Evolutionary conservation across 2,329 filamentous ascomycete genomes (phyloP), one percentile per base, ranked within the genome.

Genomic region (Chaetoscypha palmicola): DNA sequence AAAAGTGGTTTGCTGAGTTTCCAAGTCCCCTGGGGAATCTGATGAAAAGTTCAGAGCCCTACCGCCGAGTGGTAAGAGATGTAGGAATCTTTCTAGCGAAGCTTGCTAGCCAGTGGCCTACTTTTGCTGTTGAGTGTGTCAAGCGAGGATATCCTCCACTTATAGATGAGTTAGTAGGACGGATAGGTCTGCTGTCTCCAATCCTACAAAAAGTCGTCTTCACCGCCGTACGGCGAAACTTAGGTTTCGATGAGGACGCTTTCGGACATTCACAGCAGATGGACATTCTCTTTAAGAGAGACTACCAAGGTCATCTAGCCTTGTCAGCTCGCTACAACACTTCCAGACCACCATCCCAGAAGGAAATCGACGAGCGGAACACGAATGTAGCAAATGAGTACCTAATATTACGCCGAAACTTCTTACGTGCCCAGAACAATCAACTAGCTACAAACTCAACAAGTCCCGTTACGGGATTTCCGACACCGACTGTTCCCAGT

Each of bases 131-230:
- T 3, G 60, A 63, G 17, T 68, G 69, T 50, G 54, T 48, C 20
- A 26, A 35, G 16, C 63, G 69, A 31, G 59, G 61, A 2, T 74
- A 70, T 51, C 79, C 79, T 3, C 72, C 78, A 4, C 61, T 79
- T n/a, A 68, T 76, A 24, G 66, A 69, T 41, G 79, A 83, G 53
- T 61, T 84, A 21, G 58, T 68, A 3, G 56, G 59, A n/a, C 52
- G 61, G 10, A 65, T 83, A 26, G 56, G 59, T 4, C 58, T 81
- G 10, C 58, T 57, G 5, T 83, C 79, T 0, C 57, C 64, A 0
- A 65, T 70, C 1, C 61, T 84, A 5, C 74, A 79, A 52, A 61
- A 59, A 1, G 70, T 78, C 21, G 61, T 78, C 2, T 82, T 80
- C 53, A 68, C 67, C 20, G 67, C 71, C 3, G 66, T 68, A 9